Conservation (phyloP, 805 yeast genomes). For the Schwanniomyces vanrijiae region DNA sequence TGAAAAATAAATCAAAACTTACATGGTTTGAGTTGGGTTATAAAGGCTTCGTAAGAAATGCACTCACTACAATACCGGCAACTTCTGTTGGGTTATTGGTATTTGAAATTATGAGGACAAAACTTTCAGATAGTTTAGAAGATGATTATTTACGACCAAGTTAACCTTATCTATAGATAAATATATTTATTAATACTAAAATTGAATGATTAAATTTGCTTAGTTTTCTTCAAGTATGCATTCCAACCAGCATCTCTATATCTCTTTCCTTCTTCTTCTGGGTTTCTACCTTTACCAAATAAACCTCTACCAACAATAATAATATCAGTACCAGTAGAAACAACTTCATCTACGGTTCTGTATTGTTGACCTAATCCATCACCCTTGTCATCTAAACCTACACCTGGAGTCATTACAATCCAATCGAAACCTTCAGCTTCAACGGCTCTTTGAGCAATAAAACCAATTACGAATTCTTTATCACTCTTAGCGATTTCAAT, state of each 20-base stretch:
- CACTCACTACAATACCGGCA: constrained; percentile 79
- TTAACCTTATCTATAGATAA: neutral
- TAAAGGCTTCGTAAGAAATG: constrained; percentile 72
- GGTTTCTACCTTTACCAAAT: constrained; percentile 92
- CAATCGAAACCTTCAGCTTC: constrained; percentile 86
- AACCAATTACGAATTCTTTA: constrained; percentile 90
- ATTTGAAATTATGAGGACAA: constrained; percentile 74
- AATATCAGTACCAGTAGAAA: constrained; percentile 84
- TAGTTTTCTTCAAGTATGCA: constrained; percentile 60
- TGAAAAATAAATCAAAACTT: constrained; percentile 53
- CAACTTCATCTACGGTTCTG: constrained; percentile 84
- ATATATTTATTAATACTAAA: neutral
- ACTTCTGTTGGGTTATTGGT: constrained; percentile 84
- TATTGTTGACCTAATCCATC: constrained; percentile 96
- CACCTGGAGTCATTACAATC: constrained; percentile 98
- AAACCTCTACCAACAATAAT: constrained; percentile 98
- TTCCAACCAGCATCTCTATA: constrained; percentile 95
- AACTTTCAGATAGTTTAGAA: constrained; percentile 31
- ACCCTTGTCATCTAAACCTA: constrained; percentile 95
- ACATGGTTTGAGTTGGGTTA: constrained; percentile 70
- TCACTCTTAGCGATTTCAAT: constrained; percentile 88
- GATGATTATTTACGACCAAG: constrained; percentile 14
- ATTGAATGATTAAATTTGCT: constrained; percentile 5
- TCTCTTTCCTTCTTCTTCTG: constrained; percentile 80
- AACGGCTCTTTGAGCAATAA: constrained; percentile 90